A percentile compares a stretch with the other conserved stretches of the same genome.
phyloP scores from a whole-genome alignment of 768 basidiomycete genomes.

The Psilocybe tampanensis region DNA sequence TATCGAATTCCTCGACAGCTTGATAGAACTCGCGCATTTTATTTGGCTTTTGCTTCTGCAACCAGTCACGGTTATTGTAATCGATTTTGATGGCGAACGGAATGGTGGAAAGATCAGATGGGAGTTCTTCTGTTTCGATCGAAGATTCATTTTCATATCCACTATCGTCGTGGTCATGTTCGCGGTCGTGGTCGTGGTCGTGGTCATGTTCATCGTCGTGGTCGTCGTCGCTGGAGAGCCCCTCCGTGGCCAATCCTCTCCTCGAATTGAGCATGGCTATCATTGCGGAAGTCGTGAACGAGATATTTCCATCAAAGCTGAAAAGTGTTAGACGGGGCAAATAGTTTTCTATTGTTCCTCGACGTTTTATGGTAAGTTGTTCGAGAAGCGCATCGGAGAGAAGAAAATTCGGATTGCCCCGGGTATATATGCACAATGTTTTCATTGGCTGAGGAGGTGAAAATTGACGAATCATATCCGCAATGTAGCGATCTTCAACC shows the following conservation, averaged over 20 bases:
- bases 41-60: not conserved
- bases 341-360: not conserved
- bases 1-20: not conserved
- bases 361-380: not conserved
- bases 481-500: not conserved
- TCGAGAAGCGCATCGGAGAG: not conserved
- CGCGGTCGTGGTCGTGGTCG: too few species aligned
- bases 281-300: not conserved
- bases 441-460: not conserved
- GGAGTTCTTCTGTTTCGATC: not conserved
- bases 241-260: not conserved
- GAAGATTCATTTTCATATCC: not conserved
- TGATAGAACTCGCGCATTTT: not conserved
- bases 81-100: not conserved
- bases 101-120: not conserved
- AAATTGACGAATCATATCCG: not conserved
- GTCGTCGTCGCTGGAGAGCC: not conserved
- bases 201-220: not conserved
- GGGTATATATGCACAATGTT: not conserved
- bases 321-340: not conserved
- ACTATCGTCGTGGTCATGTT: not conserved
- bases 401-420: not conserved
- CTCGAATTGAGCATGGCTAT: not conserved
- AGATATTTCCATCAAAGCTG: not conserved
- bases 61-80: not conserved